Percentiles rank a stretch among this genome's conserved stretches.
These are phyloP conservation scores for Durusdinium trenchii DNA, from an alignment of 73 alveolate genomes.

Conservation along the genomic window DNA sequence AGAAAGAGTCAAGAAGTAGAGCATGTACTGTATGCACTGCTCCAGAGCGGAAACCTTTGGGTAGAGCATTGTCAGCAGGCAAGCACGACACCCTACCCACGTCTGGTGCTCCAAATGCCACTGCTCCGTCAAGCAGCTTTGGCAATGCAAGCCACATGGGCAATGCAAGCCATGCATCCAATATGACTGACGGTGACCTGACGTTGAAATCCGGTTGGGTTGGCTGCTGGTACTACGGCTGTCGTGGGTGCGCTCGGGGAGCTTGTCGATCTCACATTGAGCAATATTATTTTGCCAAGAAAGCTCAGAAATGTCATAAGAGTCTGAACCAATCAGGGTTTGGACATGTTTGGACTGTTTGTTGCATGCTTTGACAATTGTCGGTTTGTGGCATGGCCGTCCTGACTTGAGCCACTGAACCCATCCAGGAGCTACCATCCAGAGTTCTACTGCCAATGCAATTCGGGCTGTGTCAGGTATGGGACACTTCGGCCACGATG, in stretches of 20 bases:
- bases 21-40: not conserved
- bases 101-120: not conserved
- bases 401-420: not conserved
- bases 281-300: too few relatives aligned
- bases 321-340: not conserved
- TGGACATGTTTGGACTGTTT: not conserved
- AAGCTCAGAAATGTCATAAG: too few relatives aligned
- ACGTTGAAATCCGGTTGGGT: slow-evolving; percentile 4
- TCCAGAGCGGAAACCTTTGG: not conserved
- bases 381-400: not conserved
- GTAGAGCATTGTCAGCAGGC: not conserved
- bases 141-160: not conserved
- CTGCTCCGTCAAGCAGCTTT: not conserved
- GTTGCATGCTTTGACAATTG: too few relatives aligned
- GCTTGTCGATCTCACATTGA: too few relatives aligned
- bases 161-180: not conserved
- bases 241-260: too few relatives aligned
- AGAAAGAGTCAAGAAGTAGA: not conserved
- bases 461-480: slow-evolving; percentile 13
- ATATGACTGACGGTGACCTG: slow-evolving; percentile 8
- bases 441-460: slow-evolving; percentile 88
- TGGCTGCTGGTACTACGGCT: slow-evolving; percentile 79
- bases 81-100: slow-evolving; percentile 6
- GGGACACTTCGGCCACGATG: slow-evolving; percentile 39
- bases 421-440: slow-evolving; percentile 26